Evolutionary conservation across 805 yeast species (phyloP), one percentile per base, ranked within the genome.

Genomic region (Candida morakotiae): DNA sequence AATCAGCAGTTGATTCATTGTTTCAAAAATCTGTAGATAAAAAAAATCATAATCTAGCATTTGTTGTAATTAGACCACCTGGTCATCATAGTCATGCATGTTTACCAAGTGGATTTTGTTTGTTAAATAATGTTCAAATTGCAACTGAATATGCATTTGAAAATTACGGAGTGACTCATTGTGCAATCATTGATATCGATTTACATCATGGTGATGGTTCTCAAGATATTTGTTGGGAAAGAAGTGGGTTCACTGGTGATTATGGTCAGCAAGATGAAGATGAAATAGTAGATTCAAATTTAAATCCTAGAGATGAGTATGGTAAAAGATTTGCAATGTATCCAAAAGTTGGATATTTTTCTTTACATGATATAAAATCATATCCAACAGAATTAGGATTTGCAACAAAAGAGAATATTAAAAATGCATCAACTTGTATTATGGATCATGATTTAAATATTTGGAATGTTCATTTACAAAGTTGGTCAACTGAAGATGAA

Each of bases 201-300:
- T 66, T 86, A 28, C 95, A 86, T 52, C 95, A 86, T 53, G 95
- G 95, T 13, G 95, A 86, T 58, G 95, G 95, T 10, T 75, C 86
- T 5, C 95, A 87, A 49, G 94, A 86, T 55, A 81, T 86, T 19
- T 79, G 89, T 49, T 86, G 89, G 88, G 81, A 78, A 49, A 67
- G 85, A 44, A 84, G 84, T 1, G 86, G 87, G 0, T 73, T 77
- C 47, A 38, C 49, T 3, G 73, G 71, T 6, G 72, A 67, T 42
- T 63, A 60, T 43, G 72, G 72, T n/a, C 68, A 70, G 39, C 67
- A 69, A 20, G 77, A 72, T 30, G 65, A 61, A 35, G 75, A 67
- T 21, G 75, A 69, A 28, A 55, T 52, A 17, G 54, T 55, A 18
- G 56, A 54, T 17, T 49, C 53, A 2, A 47, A 49, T 5, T 64